Conservation (phyloP, 345 rosid genomes). For the Lepidium africanum region DNA sequence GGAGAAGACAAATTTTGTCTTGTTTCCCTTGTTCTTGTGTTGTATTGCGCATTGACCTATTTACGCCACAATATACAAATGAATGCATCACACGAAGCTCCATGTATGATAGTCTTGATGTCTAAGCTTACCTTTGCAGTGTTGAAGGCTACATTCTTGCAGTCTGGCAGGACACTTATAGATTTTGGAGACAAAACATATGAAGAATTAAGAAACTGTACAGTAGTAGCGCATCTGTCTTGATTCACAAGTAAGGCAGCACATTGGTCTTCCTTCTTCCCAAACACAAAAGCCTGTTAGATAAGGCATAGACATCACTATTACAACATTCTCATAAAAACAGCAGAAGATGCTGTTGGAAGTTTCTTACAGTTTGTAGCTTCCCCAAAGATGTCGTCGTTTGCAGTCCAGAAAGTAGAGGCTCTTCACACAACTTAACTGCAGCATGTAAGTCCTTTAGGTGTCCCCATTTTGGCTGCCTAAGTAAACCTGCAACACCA, state of each 20-base stretch:
- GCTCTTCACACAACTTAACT: slow-evolving; percentile 43
- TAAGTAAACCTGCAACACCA: slow-evolving; percentile 41
- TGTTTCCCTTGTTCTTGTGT: slow-evolving; percentile 41
- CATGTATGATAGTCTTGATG: neutral
- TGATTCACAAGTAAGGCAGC: slow-evolving; percentile 66
- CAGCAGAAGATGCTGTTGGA: neutral
- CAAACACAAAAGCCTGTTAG: slow-evolving; percentile 57
- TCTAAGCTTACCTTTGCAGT: slow-evolving; percentile 52
- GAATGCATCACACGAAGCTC: slow-evolving; percentile 5
- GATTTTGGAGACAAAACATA: slow-evolving; percentile 56
- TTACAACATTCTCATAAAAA: neutral
- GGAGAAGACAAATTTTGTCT: slow-evolving; percentile 31
- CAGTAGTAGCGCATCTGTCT: slow-evolving; percentile 23
- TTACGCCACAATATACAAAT: neutral
- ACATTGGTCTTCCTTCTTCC: slow-evolving; percentile 35
- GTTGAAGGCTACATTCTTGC: slow-evolving; percentile 60
- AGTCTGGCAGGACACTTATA: slow-evolving; percentile 65
- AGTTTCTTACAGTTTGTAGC: slow-evolving; percentile 50
- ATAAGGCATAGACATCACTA: neutral
- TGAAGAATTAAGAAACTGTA: slow-evolving; percentile 39
- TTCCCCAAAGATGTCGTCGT: slow-evolving; percentile 33
- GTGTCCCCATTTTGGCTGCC: slow-evolving; percentile 84
- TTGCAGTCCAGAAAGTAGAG: slow-evolving; percentile 47
- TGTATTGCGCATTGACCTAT: slow-evolving; percentile 49
- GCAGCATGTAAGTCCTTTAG: slow-evolving; percentile 65